Base-by-base conservation (phyloP, 371 early-diverging fungal species). In the Dichotomocladium elegans region DNA sequence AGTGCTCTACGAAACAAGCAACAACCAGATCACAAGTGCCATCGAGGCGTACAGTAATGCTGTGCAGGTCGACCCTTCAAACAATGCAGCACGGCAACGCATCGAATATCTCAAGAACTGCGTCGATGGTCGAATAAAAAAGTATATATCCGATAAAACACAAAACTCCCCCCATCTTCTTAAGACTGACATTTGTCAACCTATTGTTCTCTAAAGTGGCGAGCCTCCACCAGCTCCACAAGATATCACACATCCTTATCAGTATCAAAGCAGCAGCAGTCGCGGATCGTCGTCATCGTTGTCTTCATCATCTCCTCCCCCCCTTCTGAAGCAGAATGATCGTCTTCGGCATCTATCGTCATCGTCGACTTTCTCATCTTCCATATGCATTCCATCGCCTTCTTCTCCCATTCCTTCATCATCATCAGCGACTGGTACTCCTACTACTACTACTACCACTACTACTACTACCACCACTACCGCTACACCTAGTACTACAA, bases 11-110 rank as follows among this genome's bases (percentile, higher is more conserved):
- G 99, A 99, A 63, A 83, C 94, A 0, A 97, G 98, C 73, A 96
- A 96, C 69, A 96, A 95, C 69, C 98, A 99, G 66, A 83, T 94
- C 27, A 82, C 83, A 55, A 98, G 98, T 68, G 99, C 99, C 0
- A 74, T 97, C 35, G 98, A 99, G 63, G 99, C 99, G 1, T 99
- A 98, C 70, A 81, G 89, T 49, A 85, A 93, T n/a, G 99, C 98
- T 1, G 56, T 43, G 26, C 46, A 56, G 7, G 22, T 56, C 7
- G 56, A 56, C 57, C 96, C 94, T 1, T 68, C 63, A 4, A 77
- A 77, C 41, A 71, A 84, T 5, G 84, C 85, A 40, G 92, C 95
- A 28, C 91, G 92, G 64, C 91, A 94, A 67, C 79, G 92, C 14
- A 64, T 94, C 8, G 80, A 78, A 33, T 66, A 37, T 37, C 37